A percentile compares a stretch with the other conserved stretches of the same genome.
Evolutionary conservation across 169 alveolate genomes (phyloP).

Genomic region (Fabrea salina): DNA sequence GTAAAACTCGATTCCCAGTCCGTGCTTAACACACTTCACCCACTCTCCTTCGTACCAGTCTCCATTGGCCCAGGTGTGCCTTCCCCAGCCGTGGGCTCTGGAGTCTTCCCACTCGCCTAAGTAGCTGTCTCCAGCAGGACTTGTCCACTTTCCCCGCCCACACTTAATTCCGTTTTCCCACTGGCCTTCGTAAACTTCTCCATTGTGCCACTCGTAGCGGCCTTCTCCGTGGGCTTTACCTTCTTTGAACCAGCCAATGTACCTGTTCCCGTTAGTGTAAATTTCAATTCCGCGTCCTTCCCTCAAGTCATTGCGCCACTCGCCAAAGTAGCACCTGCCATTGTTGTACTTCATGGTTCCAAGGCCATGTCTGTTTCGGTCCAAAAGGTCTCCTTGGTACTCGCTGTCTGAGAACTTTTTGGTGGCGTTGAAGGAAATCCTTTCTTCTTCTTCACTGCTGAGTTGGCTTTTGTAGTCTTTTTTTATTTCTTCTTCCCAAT

Average conservation of each 20-base stretch:
- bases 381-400: constrained; percentile 29
- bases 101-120: constrained; percentile 36
- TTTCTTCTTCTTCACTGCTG: constrained; percentile 16
- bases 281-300: constrained; percentile 30
- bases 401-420: constrained; percentile 19
- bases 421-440: background rate
- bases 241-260: constrained; percentile 16
- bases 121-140: constrained; percentile 20
- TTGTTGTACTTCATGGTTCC: constrained; percentile 33
- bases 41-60: constrained; percentile 36
- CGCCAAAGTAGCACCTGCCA: constrained; percentile 30
- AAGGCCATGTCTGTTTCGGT: constrained; percentile 34
- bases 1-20: constrained; percentile 14
- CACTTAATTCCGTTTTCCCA: constrained; percentile 32
- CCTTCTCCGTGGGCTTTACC: constrained; percentile 35
- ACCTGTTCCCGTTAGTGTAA: constrained; percentile 14
- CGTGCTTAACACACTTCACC: constrained; percentile 18
- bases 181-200: constrained; percentile 27
- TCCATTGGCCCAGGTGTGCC: constrained; percentile 31
- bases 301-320: constrained; percentile 35
- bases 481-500: too few relatives aligned
- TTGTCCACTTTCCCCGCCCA: constrained; percentile 32
- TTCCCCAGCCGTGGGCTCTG: constrained; percentile 38
- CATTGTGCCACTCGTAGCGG: constrained; percentile 3
- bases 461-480: too few relatives aligned